phyloP scores from a whole-genome alignment of 1,284 basidiomycete genomes.

The Mrakiaceae sp. region DNA sequence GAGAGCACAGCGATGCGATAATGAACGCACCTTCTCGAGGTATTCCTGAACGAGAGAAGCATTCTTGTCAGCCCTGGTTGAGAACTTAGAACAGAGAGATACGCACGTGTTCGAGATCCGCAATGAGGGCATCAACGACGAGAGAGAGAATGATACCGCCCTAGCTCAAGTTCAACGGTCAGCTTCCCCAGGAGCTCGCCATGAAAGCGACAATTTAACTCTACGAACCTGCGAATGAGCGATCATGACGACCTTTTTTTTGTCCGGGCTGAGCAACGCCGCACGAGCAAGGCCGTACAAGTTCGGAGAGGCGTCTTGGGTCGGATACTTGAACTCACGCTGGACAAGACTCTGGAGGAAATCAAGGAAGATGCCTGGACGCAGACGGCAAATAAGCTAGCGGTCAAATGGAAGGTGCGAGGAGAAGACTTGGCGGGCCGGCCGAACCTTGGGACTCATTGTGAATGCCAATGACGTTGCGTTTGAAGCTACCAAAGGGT shows the following conservation, averaged over 20 bases:
- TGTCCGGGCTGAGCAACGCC: neutral
- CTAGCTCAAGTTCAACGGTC: neutral
- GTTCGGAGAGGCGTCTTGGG: neutral
- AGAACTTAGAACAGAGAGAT: neutral
- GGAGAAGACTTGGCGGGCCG: neutral
- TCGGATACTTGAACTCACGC: neutral
- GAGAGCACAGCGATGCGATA: no score
- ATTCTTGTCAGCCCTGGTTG: neutral
- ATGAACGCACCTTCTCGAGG: neutral
- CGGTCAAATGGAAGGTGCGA: neutral
- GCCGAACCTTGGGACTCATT: neutral
- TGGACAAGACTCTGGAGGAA: conserved; percentile 1
- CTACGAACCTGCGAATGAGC: conserved; percentile 2
- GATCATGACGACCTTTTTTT: conserved; percentile 1
- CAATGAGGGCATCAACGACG: conserved; percentile 1
- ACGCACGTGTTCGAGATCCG: conserved; percentile 4
- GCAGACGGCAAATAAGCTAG: neutral
- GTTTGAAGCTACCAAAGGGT: neutral
- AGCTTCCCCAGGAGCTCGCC: neutral
- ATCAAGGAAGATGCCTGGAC: conserved; percentile 5
- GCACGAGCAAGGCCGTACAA: neutral
- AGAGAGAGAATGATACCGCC: conserved; percentile 4
- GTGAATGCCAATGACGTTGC: conserved; percentile 1
- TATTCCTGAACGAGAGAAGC: neutral
- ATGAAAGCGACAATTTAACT: no score